Base-by-base conservation (phyloP, 2,329 filamentous ascomycete genomes). In the Aurifilum marmelostoma region DNA sequence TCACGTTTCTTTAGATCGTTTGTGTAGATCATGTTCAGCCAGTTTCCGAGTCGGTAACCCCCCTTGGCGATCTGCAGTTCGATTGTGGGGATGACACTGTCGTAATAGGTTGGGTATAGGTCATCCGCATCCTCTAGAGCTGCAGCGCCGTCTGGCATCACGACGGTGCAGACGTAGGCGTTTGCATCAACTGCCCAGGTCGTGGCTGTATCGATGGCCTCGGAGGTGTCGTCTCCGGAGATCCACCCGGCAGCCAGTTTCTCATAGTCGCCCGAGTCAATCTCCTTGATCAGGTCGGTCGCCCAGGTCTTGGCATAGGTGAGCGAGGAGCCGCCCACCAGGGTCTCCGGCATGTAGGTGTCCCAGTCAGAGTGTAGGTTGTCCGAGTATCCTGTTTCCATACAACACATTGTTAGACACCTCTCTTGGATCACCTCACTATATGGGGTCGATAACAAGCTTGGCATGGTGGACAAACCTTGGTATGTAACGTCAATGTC, bases 311-410 rank as follows among this genome's bases (percentile, higher is more conserved):
- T 71, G 2, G 81, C 80, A 67, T 77, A 71, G 0, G 75, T 60
- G n/a, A 73, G 68, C n/a, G 77, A 72, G 4, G 24, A 66, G 9
- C 76, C 81, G 0, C 82, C 82, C 0, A 81, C 73, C 32, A 80
- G 71, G 24, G 81, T 77, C 69, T 82, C 79, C 3, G 82, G 79
- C 59, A 86, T 84, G 63, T 78, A 77, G 7, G 83, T 87, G 75
- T 90, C 88, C 88, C 88, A 90, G 64, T 86, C 81, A 5, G 84
- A 76, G 75, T 90, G 88, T 7, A 91, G 80, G 75, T 91, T 90
- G 37, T 85, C 85, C 50, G 75, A 73, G 32, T 82, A 79, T 18
- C 82, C 64, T 66, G n/a, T 58, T 58, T 16, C 18, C 32, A n/a
- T 41, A 11, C 54, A 21, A 9, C 4, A 34, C n/a, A 34, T 34